Percentiles rank a stretch among this genome's conserved stretches.
Evolutionary conservation across 1,284 basidiomycete species (phyloP).

Genomic region (Pulveroboletus sp.): DNA sequence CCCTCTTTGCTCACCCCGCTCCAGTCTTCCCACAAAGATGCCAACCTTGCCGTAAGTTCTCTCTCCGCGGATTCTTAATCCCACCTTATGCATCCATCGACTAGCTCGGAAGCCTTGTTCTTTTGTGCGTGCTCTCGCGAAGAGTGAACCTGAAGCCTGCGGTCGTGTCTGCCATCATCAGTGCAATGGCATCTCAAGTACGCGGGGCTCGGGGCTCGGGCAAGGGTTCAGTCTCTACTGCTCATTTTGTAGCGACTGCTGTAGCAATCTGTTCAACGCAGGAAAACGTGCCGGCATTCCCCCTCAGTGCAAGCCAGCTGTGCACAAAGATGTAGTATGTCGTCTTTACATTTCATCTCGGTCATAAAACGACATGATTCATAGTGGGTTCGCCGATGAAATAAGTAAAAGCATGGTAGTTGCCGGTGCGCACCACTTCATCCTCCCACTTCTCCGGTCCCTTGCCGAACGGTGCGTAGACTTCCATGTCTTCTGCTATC

Average conservation of each 20-base stretch:
- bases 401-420: slow-evolving; percentile 46
- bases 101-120: slow-evolving; percentile 73
- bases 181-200: slow-evolving; percentile 55
- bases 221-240: slow-evolving; percentile 22
- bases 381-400: slow-evolving; percentile 53
- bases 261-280: slow-evolving; percentile 34
- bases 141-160: slow-evolving; percentile 56
- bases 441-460: slow-evolving; percentile 52
- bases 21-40: slow-evolving; percentile 40
- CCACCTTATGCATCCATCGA: slow-evolving; percentile 1
- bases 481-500: not conserved
- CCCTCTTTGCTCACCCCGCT: slow-evolving; percentile 63
- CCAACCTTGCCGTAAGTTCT: slow-evolving; percentile 55
- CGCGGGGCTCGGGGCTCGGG: slow-evolving; percentile 21
- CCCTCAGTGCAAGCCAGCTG: slow-evolving; percentile 15
- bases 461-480: slow-evolving; percentile 46
- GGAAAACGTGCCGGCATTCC: slow-evolving; percentile 19
- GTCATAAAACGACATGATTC: not conserved
- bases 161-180: slow-evolving; percentile 60
- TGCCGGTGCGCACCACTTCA: slow-evolving; percentile 58
- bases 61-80: not conserved
- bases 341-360: not conserved
- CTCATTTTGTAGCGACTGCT: slow-evolving; percentile 30
- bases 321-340: slow-evolving; percentile 35
- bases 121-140: slow-evolving; percentile 67